Evolutionary conservation across 73 alveolate genomes (phyloP).

Genomic region (Urostyla sp.): DNA sequence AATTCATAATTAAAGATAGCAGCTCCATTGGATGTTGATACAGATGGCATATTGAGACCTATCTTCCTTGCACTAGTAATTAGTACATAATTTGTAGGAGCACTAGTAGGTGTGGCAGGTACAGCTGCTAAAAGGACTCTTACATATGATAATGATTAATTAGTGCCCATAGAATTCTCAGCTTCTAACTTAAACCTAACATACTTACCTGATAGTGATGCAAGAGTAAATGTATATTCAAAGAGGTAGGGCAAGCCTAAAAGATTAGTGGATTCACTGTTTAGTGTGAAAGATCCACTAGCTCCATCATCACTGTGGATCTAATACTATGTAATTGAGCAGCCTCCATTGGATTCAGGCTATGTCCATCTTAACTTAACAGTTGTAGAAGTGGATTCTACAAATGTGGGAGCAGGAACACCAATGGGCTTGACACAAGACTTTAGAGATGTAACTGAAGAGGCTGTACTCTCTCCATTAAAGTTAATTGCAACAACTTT

Average conservation of each 20-base stretch:
- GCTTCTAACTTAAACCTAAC: conserved; percentile 57
- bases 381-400: conserved; percentile 45
- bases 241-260: conserved; percentile 48
- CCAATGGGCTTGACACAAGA: conserved; percentile 72
- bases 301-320: conserved; percentile 70
- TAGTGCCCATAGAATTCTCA: conserved; percentile 17
- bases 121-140: conserved; percentile 51
- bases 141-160: not conserved
- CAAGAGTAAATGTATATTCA: conserved; percentile 46
- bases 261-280: conserved; percentile 20
- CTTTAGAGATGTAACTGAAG: not conserved
- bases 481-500: conserved; percentile 68
- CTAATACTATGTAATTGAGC: conserved; percentile 64
- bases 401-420: conserved; percentile 50
- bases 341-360: conserved; percentile 68
- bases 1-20: conserved; percentile 20
- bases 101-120: conserved; percentile 42
- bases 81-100: not conserved
- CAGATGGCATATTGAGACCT: not conserved
- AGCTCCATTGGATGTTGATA: conserved; percentile 21
- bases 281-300: conserved; percentile 9
- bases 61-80: not conserved
- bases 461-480: conserved; percentile 69
- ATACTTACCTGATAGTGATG: conserved; percentile 17
- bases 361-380: conserved; percentile 60